A percentile compares a stretch with the other conserved stretches of the same genome.
Conservation (phyloP, 768 basidiomycete species). For the Phaffia tasmanica region DNA sequence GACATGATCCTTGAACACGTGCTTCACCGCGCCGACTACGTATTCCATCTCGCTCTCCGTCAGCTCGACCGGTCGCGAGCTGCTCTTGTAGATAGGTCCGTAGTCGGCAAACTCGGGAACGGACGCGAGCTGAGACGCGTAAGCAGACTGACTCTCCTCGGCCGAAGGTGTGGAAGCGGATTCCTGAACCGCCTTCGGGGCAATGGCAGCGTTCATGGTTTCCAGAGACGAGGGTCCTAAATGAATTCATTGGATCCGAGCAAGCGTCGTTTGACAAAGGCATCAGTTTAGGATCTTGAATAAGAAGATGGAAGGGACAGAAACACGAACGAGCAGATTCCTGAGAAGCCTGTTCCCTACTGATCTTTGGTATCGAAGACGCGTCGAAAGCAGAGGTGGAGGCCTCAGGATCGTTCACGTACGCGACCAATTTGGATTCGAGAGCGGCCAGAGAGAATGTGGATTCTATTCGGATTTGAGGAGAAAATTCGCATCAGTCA, state of each 20-base stretch:
- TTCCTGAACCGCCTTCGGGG: constrained; percentile 50
- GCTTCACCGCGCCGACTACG: constrained; percentile 91
- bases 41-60: constrained; percentile 98
- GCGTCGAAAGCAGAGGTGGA: constrained; percentile 67
- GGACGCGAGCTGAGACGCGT: constrained; percentile 69
- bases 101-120: constrained; percentile 77
- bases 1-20: constrained; percentile 85
- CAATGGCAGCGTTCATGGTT: constrained; percentile 56
- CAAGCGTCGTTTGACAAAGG: constrained; percentile 4
- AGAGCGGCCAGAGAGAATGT: constrained; percentile 81
- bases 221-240: constrained; percentile 76
- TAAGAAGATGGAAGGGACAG: neutral
- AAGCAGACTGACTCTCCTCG: constrained; percentile 77
- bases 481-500: neutral
- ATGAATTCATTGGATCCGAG: neutral
- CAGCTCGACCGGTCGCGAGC: constrained; percentile 60
- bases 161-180: constrained; percentile 57
- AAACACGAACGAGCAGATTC: constrained; percentile 61
- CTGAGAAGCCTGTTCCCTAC: constrained; percentile 78
- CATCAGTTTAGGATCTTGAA: constrained; percentile 28
- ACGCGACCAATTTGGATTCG: constrained; percentile 83
- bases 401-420: constrained; percentile 72
- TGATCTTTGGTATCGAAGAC: constrained; percentile 81
- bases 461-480: constrained; percentile 52
- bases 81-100: constrained; percentile 80